Percentiles rank a stretch among this genome's conserved stretches.
Conservation (phyloP, 139 green algal species). For the Medakamo hakoo region DNA sequence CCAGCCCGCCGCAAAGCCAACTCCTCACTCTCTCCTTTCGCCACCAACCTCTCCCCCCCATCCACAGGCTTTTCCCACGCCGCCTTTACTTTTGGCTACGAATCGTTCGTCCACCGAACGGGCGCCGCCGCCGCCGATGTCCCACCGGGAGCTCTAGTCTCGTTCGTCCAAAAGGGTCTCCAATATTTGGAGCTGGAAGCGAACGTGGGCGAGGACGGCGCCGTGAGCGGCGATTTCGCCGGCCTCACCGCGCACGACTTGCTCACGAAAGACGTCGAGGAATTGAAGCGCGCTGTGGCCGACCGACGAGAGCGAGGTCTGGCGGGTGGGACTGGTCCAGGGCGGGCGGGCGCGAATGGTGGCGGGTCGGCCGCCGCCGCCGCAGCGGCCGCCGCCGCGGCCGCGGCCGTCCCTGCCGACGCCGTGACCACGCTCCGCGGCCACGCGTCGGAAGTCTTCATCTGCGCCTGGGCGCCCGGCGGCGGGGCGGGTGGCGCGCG, state of each 20-base stretch:
- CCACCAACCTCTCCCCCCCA: too few relatives aligned
- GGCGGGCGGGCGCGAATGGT: too few relatives aligned
- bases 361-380: not conserved
- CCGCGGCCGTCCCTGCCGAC: conserved; percentile 7
- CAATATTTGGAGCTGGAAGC: conserved; percentile 95
- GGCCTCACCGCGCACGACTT: conserved; percentile 70
- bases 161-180: conserved; percentile 89
- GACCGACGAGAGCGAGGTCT: conserved; percentile 20
- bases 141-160: conserved; percentile 76
- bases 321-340: conserved; percentile 2
- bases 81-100: conserved; percentile 84
- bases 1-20: too few relatives aligned
- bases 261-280: conserved; percentile 69
- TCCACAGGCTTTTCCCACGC: conserved; percentile 81
- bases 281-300: conserved; percentile 50
- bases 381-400: not conserved
- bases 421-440: conserved; percentile 44
- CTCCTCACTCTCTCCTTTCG: too few relatives aligned
- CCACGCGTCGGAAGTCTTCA: conserved; percentile 74
- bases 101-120: conserved; percentile 46
- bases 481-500: too few relatives aligned
- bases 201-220: conserved; percentile 75
- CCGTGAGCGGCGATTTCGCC: conserved; percentile 66
- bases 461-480: conserved; percentile 69
- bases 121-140: conserved; percentile 61